These are phyloP conservation scores for Globisporangium carolinianum DNA, from an alignment of 352 stramenopile genomes.

Conservation along the genomic window DNA sequence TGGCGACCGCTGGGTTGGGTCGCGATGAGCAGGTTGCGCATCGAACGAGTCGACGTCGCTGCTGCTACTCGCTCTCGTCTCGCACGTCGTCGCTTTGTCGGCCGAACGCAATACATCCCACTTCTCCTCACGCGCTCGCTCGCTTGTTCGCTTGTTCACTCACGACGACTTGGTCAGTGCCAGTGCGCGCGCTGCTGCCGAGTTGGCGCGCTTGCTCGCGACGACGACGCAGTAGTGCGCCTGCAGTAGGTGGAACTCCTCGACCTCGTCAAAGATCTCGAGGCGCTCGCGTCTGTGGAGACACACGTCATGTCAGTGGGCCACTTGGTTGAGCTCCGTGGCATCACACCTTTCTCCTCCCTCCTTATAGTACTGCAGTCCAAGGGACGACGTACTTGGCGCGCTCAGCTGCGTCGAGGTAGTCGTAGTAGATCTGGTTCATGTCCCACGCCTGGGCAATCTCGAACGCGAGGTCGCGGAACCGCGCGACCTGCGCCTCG, in stretches of 20 bases:
- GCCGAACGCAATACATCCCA: conserved; percentile 12
- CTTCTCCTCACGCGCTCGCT: conserved; percentile 8
- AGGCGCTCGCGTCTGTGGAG: conserved; percentile 60
- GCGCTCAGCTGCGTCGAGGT: conserved; percentile 57
- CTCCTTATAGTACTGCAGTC: too few relatives aligned
- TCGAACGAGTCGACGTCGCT: too few relatives aligned
- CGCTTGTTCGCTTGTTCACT: conserved; percentile 6
- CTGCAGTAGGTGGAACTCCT: conserved; percentile 90
- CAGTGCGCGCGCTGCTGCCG: conserved; percentile 24
- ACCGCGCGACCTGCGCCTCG: conserved; percentile 66
- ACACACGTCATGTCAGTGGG: not conserved
- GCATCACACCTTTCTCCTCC: too few relatives aligned
- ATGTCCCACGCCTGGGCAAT: conserved; percentile 83
- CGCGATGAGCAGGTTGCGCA: too few relatives aligned
- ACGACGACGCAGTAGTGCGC: conserved; percentile 89
- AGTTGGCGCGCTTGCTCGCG: conserved; percentile 38
- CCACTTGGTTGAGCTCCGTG: too few relatives aligned
- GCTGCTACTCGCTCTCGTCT: too few relatives aligned
- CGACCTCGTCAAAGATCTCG: conserved; percentile 91
- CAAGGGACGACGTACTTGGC: conserved; percentile 31
- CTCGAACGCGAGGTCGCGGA: conserved; percentile 60
- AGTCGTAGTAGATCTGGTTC: conserved; percentile 91
- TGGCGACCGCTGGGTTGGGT: too few relatives aligned
- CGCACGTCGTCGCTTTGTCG: too few relatives aligned
- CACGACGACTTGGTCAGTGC: conserved; percentile 11